Percentiles rank a stretch among this genome's conserved stretches.
These are phyloP conservation scores for Suillus discolor DNA, from an alignment of 768 basidiomycete species.

Conservation along the genomic window DNA sequence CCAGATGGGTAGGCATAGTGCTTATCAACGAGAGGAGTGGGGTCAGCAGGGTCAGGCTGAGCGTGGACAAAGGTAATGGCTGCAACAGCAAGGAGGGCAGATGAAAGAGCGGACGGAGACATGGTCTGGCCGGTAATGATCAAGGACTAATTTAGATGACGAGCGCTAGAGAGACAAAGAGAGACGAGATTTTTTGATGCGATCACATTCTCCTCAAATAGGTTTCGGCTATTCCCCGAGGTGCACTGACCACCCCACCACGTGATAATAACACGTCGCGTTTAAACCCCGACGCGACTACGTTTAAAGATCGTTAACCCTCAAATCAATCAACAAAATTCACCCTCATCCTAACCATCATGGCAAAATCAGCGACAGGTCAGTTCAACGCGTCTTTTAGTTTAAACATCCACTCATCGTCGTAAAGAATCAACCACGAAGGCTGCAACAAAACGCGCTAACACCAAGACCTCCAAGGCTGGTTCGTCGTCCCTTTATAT, in stretches of 20 bases:
- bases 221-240: slow-evolving; percentile 17
- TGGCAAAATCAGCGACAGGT: slow-evolving; percentile 59
- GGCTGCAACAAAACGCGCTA: slow-evolving; percentile 56
- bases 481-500: slow-evolving; percentile 26
- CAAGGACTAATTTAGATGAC: neutral
- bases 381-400: slow-evolving; percentile 8
- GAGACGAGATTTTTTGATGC: neutral
- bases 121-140: slow-evolving; percentile 21
- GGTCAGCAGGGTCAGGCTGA: slow-evolving; percentile 41
- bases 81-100: slow-evolving; percentile 42
- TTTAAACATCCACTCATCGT: slow-evolving; percentile 8
- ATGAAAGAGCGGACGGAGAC: slow-evolving; percentile 45
- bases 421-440: slow-evolving; percentile 54
- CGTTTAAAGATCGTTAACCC: slow-evolving; percentile 11
- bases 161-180: neutral
- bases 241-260: slow-evolving; percentile 26
- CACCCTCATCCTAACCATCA: slow-evolving; percentile 27
- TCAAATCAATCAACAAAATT: slow-evolving; percentile 3
- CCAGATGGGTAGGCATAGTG: slow-evolving; percentile 44
- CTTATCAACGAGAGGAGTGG: slow-evolving; percentile 50
- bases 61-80: slow-evolving; percentile 34
- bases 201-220: slow-evolving; percentile 21
- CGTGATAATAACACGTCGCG: slow-evolving; percentile 25
- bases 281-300: slow-evolving; percentile 28
- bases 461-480: slow-evolving; percentile 43